Base-by-base conservation (phyloP, 2,329 filamentous ascomycete species). In the Pseudogymnoascus sp. region DNA sequence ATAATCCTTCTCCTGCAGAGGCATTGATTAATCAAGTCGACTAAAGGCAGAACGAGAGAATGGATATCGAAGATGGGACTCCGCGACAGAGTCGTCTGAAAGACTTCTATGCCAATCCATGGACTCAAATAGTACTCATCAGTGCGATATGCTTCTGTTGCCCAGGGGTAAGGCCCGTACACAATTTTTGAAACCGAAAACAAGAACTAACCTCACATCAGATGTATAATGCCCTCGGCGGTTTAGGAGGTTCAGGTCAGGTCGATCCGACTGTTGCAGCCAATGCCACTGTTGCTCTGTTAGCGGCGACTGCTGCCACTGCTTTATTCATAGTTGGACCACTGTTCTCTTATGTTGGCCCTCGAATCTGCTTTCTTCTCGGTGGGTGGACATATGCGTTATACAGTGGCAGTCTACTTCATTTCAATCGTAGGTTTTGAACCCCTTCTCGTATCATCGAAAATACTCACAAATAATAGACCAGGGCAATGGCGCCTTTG, bases 71-170 rank as follows among this genome's bases (percentile, higher is more conserved):
- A 38, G 11, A 0, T 26, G 40, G 35, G 7, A 23, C 26, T 7
- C 33, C 33, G 40, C 31, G 33, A 13, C 60, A 61, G 21, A 61
- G n/a, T n/a, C 35, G 60, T 10, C n/a, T 61, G 5, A 61, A 61
- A 44, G 33, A 61, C 33, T 64, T 78, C 61, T 79, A 78, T 67
- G 72, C 75, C 6, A 71, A 80, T 65, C 76, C 77, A 13, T 81
- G 78, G 79, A 77, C 77, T 44, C 79, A 81, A 68, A 79, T 81
- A 59, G 26, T 78, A 2, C 71, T 81, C 60, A 80, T 81, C 64
- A 78, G 77, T 69, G 73, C 80, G 60, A 80, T 81, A 62, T 80
- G 77, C 67, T 80, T 81, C 67, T 81, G 78, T 62, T 75, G 78
- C 35, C 78, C 78, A 5, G 77, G 77, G 13, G 76, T 78, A 71